These are phyloP conservation scores for Myochromella boudieri DNA, from an alignment of 768 basidiomycete genomes.

Conservation along the genomic window DNA sequence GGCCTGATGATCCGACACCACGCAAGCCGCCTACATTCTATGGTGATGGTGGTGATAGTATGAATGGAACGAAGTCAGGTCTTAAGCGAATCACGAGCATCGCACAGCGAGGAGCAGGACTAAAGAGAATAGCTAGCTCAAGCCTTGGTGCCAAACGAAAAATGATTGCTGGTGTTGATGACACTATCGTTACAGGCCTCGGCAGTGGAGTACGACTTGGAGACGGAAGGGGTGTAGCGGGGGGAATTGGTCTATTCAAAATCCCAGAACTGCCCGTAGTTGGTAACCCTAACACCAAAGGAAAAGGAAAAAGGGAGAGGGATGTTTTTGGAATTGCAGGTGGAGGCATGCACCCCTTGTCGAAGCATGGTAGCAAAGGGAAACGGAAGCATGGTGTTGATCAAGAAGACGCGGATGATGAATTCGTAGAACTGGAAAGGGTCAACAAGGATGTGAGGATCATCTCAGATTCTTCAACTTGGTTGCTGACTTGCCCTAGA, in stretches of 20 bases:
- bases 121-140: conserved; percentile 16
- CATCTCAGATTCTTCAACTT: background rate
- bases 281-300: conserved; percentile 25
- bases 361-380: conserved; percentile 22
- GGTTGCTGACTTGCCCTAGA: conserved; percentile 27
- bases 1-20: conserved; percentile 81
- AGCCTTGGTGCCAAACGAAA: conserved; percentile 28
- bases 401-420: conserved; percentile 18
- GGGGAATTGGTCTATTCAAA: conserved; percentile 43
- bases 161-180: conserved; percentile 25
- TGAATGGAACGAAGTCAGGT: conserved; percentile 16
- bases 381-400: conserved; percentile 27
- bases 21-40: conserved; percentile 58
- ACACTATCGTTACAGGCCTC: conserved; percentile 28
- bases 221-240: conserved; percentile 12
- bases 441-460: conserved; percentile 59
- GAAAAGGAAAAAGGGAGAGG: conserved; percentile 34
- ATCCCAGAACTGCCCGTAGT: conserved; percentile 44
- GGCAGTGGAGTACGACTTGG: conserved; percentile 38
- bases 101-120: conserved; percentile 12
- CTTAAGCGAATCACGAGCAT: conserved; percentile 32
- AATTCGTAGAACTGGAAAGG: conserved; percentile 41
- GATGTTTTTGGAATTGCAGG: conserved; percentile 36
- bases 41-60: conserved; percentile 5
- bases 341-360: conserved; percentile 1